Percentiles rank a stretch among this genome's conserved stretches.
Conservation (phyloP, 2,329 filamentous ascomycete genomes). For the Apiospora pterosperma region DNA sequence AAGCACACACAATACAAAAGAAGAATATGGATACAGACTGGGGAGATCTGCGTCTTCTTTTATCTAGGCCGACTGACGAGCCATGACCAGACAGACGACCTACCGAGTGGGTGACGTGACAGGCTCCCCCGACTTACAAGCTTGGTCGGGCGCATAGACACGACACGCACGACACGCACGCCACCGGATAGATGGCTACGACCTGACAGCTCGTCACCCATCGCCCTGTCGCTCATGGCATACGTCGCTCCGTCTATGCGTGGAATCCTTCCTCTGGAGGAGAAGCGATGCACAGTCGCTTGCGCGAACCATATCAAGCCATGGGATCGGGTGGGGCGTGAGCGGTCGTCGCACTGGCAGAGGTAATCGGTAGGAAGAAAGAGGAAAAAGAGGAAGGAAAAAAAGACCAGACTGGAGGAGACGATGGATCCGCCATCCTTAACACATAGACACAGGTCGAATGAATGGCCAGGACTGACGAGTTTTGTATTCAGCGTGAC, state of each 20-base stretch:
- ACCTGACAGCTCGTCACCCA: neutral
- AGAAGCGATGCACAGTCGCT: neutral
- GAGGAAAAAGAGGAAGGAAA: neutral
- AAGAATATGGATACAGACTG: neutral
- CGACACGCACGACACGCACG: neutral
- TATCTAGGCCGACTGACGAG: neutral
- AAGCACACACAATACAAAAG: neutral
- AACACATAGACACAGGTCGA: neutral
- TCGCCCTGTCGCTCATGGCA: neutral
- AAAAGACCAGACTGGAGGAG: too few species aligned
- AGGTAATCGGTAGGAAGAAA: neutral
- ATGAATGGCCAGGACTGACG: constrained; percentile 5
- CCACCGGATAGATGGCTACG: neutral
- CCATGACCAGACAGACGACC: neutral
- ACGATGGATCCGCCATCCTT: neutral
- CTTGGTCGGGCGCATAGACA: neutral
- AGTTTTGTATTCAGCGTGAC: neutral
- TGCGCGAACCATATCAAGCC: neutral
- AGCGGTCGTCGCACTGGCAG: neutral
- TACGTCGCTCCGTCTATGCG: neutral
- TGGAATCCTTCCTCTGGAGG: neutral
- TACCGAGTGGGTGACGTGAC: neutral
- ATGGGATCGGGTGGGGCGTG: neutral
- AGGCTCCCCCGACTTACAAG: neutral
- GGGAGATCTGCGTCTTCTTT: neutral